Evolutionary conservation across 2,329 filamentous ascomycete genomes (phyloP), one percentile per base, ranked within the genome.

Genomic region (Alternaria arbusti): DNA sequence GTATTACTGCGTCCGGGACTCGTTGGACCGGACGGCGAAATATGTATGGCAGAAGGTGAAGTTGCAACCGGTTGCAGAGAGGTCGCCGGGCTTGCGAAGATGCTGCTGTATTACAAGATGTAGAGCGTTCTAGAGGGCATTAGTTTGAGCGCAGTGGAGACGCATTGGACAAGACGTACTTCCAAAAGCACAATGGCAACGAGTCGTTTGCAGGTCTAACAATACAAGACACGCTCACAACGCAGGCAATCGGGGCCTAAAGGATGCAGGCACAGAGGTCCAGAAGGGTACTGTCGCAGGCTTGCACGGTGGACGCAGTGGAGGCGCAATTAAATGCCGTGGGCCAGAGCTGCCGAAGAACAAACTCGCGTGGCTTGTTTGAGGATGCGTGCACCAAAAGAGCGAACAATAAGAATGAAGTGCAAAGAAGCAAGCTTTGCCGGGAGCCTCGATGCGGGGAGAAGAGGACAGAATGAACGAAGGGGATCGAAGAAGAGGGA

Each of bases 1-100:
- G 84, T 84, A 81, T 85, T 86, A 88, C 86, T 74, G 74, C 84
- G 86, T 85, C 86, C 87, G 84, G 83, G 78, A 75, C 72, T 76
- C 75, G 58, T 69, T 74, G 76, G 71, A 78, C 77, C 77, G 79
- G 79, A 81, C 79, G 70, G 72, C 73, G 68, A 77, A 78, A 74
- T 76, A 75, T 75, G 69, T 75, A 76, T 64, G 74, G 70, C 64
- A 63, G 74, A 79, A 78, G 70, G 66, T 74, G 72, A 72, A 74
- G 66, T 63, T 70, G 66, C 70, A 73, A 70, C 70, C 67, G 66
- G 69, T 68, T 69, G 71, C 68, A 70, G 68, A 46, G 56, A 64
- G 69, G 67, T 69, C 62, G 70, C 66, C 57, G 52, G 57, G 64
- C 65, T 61, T 65, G 63, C 45, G 69, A 76, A 78, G 71, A 74